Evolutionary conservation across 768 basidiomycete species (phyloP).

Genomic region (Lactarius deliciosus): DNA sequence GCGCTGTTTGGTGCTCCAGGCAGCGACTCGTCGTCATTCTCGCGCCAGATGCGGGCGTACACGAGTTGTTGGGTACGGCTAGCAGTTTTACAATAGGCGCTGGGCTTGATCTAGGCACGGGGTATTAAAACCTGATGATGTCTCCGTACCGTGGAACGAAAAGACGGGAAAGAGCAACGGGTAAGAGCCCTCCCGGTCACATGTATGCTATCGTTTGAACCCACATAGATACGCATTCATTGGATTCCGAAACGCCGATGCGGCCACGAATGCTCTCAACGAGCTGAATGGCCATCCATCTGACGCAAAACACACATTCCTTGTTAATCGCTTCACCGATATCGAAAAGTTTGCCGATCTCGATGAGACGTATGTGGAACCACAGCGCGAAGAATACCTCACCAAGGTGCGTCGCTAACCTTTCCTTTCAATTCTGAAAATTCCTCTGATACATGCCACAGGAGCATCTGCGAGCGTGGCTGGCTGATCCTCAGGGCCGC

Average conservation of each 20-base stretch:
- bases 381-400: slow-evolving; percentile 66
- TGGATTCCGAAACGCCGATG: slow-evolving; percentile 68
- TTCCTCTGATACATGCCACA: slow-evolving; percentile 35
- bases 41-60: too few relatives aligned
- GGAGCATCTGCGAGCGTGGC: slow-evolving; percentile 96
- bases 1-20: too few relatives aligned
- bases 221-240: slow-evolving; percentile 72
- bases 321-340: slow-evolving; percentile 84
- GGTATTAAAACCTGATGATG: slow-evolving; percentile 67
- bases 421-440: neutral
- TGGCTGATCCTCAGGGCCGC: slow-evolving; percentile 87
- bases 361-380: slow-evolving; percentile 78
- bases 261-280: slow-evolving; percentile 64
- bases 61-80: too few relatives aligned
- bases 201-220: neutral
- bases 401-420: slow-evolving; percentile 55
- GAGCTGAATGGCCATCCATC: slow-evolving; percentile 78
- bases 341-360: slow-evolving; percentile 79
- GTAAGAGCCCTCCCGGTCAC: slow-evolving; percentile 44
- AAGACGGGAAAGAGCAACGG: slow-evolving; percentile 86
- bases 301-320: slow-evolving; percentile 83
- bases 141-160: slow-evolving; percentile 89
- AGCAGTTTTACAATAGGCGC: too few relatives aligned
- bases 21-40: too few relatives aligned
- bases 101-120: too few relatives aligned